Base-by-base conservation (phyloP, 2,329 filamentous ascomycete species). In the Blastomyces gilchristii region DNA sequence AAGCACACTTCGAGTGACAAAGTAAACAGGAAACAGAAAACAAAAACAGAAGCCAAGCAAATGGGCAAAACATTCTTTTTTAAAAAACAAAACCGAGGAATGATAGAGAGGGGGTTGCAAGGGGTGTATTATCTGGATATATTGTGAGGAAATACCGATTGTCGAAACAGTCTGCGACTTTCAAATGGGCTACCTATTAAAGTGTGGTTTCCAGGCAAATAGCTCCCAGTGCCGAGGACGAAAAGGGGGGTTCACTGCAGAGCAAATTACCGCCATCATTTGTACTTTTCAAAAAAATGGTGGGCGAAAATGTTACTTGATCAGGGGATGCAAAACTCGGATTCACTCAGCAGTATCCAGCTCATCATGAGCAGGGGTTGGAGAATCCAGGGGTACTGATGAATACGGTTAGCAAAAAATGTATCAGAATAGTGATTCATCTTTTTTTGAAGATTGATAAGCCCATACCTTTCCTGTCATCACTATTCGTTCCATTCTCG, bases 331-430 rank as follows among this genome's bases (percentile, higher is more conserved):
- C 52, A 58, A 65, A 67, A 69, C 63, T 66, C 62, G 49, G 67
- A 75, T 73, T 75, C 81, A 86, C 79, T 97, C 94, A 72, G 92
- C 93, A 73, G 94, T 92, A 76, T 99, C 94, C 74, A 97, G 85
- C 74, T 99, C 94, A 76, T 99, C 94, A 73, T 96, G 91, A 70
- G 86, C 87, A 67, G 90, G 87, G 67, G 90, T 85, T 69, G 90
- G 88, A 71, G 89, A 90, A 69, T 95, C 91, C 71, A 88, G 79
- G 73, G 84, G 75, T 69, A 77, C 79, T 77, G 69, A 62, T 67
- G 62, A 67, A 66, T 61, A 67, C 71, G 31, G 71, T 62, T 22
- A 65, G 66, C 58, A 57, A 61, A 61, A 43, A 16, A 3, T 22
- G 9, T 11, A 58, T 37, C 52, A 60, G 54, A 49, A 67, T 64